These are phyloP conservation scores for Colletotrichum brevisporum DNA, from an alignment of 2,329 filamentous ascomycete species.

Conservation along the genomic window DNA sequence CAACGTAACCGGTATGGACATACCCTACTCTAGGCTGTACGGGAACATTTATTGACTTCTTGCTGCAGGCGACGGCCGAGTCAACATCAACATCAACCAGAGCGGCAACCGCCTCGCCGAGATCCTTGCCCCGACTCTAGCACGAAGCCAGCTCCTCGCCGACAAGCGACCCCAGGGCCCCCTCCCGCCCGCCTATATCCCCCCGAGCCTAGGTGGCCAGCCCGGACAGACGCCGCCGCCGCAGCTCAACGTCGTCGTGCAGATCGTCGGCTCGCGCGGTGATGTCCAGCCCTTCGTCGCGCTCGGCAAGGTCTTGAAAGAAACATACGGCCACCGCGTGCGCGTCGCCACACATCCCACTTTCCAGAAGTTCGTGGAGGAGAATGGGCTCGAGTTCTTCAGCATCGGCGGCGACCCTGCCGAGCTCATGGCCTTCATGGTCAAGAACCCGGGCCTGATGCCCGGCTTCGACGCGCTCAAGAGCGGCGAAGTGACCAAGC, in stretches of 20 bases:
- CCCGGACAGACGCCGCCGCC: slow-evolving; percentile 71
- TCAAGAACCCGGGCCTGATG: slow-evolving; percentile 89
- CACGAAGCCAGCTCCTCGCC: slow-evolving; percentile 65
- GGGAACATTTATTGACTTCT: slow-evolving; percentile 30
- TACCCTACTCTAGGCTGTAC: background rate
- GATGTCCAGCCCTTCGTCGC: slow-evolving; percentile 85
- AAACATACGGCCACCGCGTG: slow-evolving; percentile 78
- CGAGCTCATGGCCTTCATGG: slow-evolving; percentile 90
- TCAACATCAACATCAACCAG: slow-evolving; percentile 85
- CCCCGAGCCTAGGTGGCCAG: slow-evolving; percentile 77
- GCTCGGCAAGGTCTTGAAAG: slow-evolving; percentile 74
- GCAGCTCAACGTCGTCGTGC: slow-evolving; percentile 78
- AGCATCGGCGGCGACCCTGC: slow-evolving; percentile 82
- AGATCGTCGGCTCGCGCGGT: slow-evolving; percentile 81
- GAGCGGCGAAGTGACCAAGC: slow-evolving; percentile 81
- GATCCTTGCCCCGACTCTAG: slow-evolving; percentile 75
- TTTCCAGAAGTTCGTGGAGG: slow-evolving; percentile 77
- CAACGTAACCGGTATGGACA: slow-evolving; percentile 64
- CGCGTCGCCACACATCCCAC: slow-evolving; percentile 80
- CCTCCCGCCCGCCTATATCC: slow-evolving; percentile 79
- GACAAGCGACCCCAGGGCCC: slow-evolving; percentile 56
- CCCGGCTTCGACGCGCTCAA: slow-evolving; percentile 83
- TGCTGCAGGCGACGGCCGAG: slow-evolving; percentile 77
- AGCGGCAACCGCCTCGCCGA: slow-evolving; percentile 75
- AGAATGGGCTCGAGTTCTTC: slow-evolving; percentile 82